Conservation (phyloP, 805 yeast genomes). For the Millerozyma miso region DNA sequence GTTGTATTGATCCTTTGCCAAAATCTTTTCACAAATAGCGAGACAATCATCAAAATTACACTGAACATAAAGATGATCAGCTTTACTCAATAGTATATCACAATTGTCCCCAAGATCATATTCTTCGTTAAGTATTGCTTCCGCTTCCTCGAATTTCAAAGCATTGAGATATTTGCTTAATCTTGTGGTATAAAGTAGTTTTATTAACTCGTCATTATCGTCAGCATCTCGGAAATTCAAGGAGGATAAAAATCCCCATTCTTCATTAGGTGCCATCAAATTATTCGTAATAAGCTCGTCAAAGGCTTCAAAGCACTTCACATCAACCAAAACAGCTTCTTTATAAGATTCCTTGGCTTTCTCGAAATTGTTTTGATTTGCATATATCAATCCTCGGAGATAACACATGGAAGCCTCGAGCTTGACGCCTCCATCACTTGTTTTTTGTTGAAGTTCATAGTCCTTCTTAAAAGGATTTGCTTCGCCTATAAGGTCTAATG, state of each 20-base stretch:
- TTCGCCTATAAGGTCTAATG: conserved; percentile 81
- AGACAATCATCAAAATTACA: conserved; percentile 78
- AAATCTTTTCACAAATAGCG: conserved; percentile 60
- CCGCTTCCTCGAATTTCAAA: conserved; percentile 59
- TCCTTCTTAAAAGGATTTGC: conserved; percentile 62
- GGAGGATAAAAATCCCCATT: conserved; percentile 70
- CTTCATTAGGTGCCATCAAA: conserved; percentile 77
- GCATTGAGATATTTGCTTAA: conserved; percentile 69
- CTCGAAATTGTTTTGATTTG: conserved; percentile 79
- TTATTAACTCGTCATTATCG: conserved; percentile 78
- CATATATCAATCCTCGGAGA: conserved; percentile 76
- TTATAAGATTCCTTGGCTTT: conserved; percentile 81
- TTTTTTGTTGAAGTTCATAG: conserved; percentile 36
- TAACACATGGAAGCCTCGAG: conserved; percentile 85
- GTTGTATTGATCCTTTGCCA: conserved; percentile 64
- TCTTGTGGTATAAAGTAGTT: conserved; percentile 67
- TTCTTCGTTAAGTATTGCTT: conserved; percentile 60
- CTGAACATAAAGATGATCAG: conserved; percentile 67
- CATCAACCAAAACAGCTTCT: conserved; percentile 84
- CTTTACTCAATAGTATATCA: conserved; percentile 64
- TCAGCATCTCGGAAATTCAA: conserved; percentile 70
- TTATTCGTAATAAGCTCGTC: conserved; percentile 69
- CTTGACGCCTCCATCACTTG: conserved; percentile 78
- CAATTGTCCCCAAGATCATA: conserved; percentile 65
- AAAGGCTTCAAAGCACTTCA: conserved; percentile 90